Base-by-base conservation (phyloP, 768 basidiomycete genomes). In the Auriscalpium microsporum region DNA sequence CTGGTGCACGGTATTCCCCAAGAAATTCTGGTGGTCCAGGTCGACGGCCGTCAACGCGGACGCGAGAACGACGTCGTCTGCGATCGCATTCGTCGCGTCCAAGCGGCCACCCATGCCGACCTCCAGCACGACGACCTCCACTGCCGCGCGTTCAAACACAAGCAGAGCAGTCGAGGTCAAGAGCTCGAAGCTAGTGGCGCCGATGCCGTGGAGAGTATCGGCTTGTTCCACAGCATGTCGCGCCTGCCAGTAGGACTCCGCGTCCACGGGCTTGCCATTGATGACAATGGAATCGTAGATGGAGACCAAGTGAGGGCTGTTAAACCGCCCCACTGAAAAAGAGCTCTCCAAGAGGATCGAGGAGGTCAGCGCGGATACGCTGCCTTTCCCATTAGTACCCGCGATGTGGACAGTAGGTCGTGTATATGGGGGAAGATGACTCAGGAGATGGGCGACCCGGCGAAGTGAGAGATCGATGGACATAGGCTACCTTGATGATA, bases 331-430 rank as follows among this genome's bases (percentile, higher is more conserved):
- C 10, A 89, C 76, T 19, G 73, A 72, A 52, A 87, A 73, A 1
- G 74, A 69, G n/a, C 84, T 73, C 0, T 76, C 69, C 5, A 67
- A 65, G 8, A 97, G 72, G 62, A 91, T 87, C 45, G 90, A 90
- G 0, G 90, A 81, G 10, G 96, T 68, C 37, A 93, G 74, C 6
- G 86, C 85, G 1, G 92, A 84, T 11, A 95, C 91, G 62, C 90
- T 94, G 37, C 96, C 96, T 69, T 98, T 99, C 9, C 95, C 95
- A 70, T 99, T 98, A 0, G 96, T 99, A 0, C 96, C 96, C 8
- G 93, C 84, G 55, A 98, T 78, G 65, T 99, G 96, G 37, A 90
- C 75, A 0, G 93, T 91, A 0, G 93, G 95, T 2, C 90, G 78
- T 0, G 75, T 81, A 64, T 88, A 86, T 0, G 74, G 70, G 0